Conservation (phyloP, 495 filamentous ascomycete genomes). For the Daldinia loculata region DNA sequence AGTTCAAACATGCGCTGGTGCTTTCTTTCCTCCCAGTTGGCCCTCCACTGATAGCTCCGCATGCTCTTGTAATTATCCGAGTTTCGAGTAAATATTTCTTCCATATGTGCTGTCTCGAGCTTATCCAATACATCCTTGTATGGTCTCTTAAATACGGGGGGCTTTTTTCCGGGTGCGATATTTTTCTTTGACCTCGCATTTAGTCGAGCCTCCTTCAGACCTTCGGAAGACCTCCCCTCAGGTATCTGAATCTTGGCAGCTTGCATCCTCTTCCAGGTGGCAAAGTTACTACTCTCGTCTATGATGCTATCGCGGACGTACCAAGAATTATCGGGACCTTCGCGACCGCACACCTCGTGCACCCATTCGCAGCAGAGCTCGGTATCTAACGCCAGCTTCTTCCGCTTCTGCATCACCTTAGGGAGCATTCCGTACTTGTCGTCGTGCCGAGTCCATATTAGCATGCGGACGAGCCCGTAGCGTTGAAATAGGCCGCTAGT, state of each 20-base stretch:
- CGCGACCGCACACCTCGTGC: constrained; percentile 52
- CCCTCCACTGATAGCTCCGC: constrained; percentile 40
- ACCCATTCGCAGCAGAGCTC: constrained; percentile 65
- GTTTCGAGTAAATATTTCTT: constrained; percentile 30
- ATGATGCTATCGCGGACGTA: constrained; percentile 46
- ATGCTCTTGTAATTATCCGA: constrained; percentile 36
- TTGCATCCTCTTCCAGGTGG: constrained; percentile 48
- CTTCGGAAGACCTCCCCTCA: constrained; percentile 43
- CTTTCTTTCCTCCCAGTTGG: constrained; percentile 34
- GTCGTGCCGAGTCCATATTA: constrained; percentile 65
- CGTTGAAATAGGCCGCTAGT: constrained; percentile 60
- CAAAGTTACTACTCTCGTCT: constrained; percentile 45
- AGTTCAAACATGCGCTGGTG: constrained; percentile 39
- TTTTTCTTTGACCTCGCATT: constrained; percentile 11
- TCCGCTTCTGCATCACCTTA: constrained; percentile 58
- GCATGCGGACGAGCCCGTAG: constrained; percentile 75
- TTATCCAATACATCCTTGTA: constrained; percentile 46
- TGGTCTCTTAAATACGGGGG: constrained; percentile 41
- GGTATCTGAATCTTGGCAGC: constrained; percentile 43
- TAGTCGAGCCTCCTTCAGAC: constrained; percentile 43
- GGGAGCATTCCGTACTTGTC: constrained; percentile 65
- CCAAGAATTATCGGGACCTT: constrained; percentile 14
- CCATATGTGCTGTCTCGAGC: constrained; percentile 46
- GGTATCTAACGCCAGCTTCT: constrained; percentile 61
- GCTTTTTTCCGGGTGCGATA: constrained; percentile 5